Conservation (phyloP, 2,329 filamentous ascomycete genomes). For the Piedraia hortae region DNA sequence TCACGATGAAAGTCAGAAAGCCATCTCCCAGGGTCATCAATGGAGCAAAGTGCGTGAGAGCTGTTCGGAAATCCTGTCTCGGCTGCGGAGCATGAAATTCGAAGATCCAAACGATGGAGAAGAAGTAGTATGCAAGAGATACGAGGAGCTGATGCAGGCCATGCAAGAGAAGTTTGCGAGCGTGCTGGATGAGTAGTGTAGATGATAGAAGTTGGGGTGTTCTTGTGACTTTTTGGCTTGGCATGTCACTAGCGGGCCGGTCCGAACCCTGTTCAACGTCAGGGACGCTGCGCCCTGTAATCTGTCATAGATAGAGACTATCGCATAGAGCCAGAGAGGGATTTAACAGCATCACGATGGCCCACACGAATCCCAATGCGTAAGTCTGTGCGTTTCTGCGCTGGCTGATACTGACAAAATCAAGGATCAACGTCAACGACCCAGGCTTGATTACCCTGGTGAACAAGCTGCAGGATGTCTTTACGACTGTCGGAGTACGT, state of each 20-base stretch:
- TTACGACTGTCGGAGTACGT: slow-evolving; percentile 73
- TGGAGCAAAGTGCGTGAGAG: slow-evolving; percentile 86
- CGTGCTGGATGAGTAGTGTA: slow-evolving; percentile 69
- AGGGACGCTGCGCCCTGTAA: no score
- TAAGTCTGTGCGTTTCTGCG: slow-evolving; percentile 1
- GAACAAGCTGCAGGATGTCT: slow-evolving; percentile 98
- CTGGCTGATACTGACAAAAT: slow-evolving; percentile 1
- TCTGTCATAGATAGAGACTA: no score
- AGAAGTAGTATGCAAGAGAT: slow-evolving; percentile 65
- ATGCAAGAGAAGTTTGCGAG: slow-evolving; percentile 96
- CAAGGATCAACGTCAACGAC: slow-evolving; percentile 44
- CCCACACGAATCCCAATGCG: slow-evolving; percentile 6
- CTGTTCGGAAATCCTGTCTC: slow-evolving; percentile 59
- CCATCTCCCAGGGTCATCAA: slow-evolving; percentile 62
- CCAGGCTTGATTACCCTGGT: slow-evolving; percentile 52
- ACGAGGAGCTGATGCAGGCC: slow-evolving; percentile 67
- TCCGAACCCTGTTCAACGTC: no score
- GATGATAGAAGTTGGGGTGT: no score
- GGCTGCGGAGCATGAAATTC: slow-evolving; percentile 85
- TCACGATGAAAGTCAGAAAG: slow-evolving; percentile 94
- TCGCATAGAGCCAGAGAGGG: neutral
- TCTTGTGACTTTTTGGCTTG: no score
- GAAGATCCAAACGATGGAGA: slow-evolving; percentile 71
- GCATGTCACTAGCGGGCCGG: no score
- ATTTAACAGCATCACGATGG: no score